Conservation (phyloP, 2,329 filamentous ascomycete genomes). For the Cordyceps fumosorosea region DNA sequence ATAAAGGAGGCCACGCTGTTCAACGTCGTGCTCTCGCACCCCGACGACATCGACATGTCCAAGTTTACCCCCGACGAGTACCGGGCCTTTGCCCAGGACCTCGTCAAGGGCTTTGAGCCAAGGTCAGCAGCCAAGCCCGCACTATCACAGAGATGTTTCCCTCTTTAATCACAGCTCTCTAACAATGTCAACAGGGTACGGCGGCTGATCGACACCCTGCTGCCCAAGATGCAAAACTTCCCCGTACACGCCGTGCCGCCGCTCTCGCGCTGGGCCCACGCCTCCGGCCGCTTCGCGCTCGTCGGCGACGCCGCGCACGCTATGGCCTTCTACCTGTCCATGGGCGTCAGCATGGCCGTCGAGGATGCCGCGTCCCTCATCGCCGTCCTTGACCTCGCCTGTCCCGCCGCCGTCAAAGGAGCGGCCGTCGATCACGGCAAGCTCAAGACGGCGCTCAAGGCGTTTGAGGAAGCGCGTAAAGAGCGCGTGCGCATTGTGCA, state of each 20-base stretch:
- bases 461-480: slow-evolving; percentile 13
- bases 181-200: slow-evolving; percentile 10
- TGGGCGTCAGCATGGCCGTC: slow-evolving; percentile 18
- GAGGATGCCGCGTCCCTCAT: slow-evolving; percentile 17
- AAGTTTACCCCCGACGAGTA: slow-evolving; percentile 11
- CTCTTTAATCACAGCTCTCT: neutral
- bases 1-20: slow-evolving; percentile 34
- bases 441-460: slow-evolving; percentile 5
- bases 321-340: slow-evolving; percentile 18
- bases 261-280: slow-evolving; percentile 13
- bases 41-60: slow-evolving; percentile 22
- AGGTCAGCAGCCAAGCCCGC: neutral
- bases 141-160: too few relatives aligned
- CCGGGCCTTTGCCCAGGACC: neutral
- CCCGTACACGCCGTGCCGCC: slow-evolving; percentile 16
- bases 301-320: slow-evolving; percentile 18
- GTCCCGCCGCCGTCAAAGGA: neutral
- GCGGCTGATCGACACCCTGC: slow-evolving; percentile 8
- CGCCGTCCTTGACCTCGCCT: slow-evolving; percentile 12
- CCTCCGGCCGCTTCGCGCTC: slow-evolving; percentile 14
- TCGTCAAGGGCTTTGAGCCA: slow-evolving; percentile 11
- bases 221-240: slow-evolving; percentile 16
- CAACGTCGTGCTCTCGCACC: slow-evolving; percentile 38
- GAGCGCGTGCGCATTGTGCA: slow-evolving; percentile 14
- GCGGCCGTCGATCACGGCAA: neutral